These are phyloP conservation scores for Capillidium heterosporum DNA, from an alignment of 371 early-diverging fungal genomes.

Conservation along the genomic window DNA sequence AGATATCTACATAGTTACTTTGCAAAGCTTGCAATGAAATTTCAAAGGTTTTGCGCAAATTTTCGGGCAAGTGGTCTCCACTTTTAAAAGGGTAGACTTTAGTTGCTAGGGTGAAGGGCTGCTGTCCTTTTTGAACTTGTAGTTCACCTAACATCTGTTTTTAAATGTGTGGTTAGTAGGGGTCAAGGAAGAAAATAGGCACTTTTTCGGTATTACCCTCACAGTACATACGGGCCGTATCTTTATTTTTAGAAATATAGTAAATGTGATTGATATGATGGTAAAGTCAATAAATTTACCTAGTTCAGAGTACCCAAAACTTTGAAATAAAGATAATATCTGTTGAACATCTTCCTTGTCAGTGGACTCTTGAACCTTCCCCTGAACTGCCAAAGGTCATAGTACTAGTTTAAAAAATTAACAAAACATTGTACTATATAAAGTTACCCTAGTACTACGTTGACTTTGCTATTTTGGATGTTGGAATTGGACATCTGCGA, in stretches of 20 bases:
- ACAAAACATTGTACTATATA: neutral
- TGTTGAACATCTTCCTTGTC: conserved; percentile 15
- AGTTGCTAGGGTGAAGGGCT: conserved; percentile 22
- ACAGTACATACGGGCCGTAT: conserved; percentile 16
- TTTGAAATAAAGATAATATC: conserved; percentile 20
- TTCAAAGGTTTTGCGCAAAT: conserved; percentile 20
- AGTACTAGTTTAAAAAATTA: conserved; percentile 2
- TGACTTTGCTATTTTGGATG: neutral
- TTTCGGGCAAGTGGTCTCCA: conserved; percentile 26
- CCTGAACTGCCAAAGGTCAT: conserved; percentile 7
- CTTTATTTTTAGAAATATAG: conserved; percentile 3
- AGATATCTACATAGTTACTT: conserved; percentile 21
- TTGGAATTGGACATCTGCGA: too few species aligned
- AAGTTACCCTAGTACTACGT: neutral
- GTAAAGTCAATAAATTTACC: conserved; percentile 10
- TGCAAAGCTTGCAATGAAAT: conserved; percentile 15
- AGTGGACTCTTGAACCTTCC: conserved; percentile 15
- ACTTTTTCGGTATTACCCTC: conserved; percentile 31
- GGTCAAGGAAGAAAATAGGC: neutral
- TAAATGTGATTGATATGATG: neutral
- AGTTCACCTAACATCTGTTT: conserved; percentile 18
- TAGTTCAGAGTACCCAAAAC: conserved; percentile 22
- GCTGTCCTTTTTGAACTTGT: conserved; percentile 8
- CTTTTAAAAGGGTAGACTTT: conserved; percentile 30
- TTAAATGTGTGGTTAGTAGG: neutral